A percentile compares a stretch with the other conserved stretches of the same genome.
Conservation (phyloP, 805 yeast species). For the Isabelozyma pseudorhagii region DNA sequence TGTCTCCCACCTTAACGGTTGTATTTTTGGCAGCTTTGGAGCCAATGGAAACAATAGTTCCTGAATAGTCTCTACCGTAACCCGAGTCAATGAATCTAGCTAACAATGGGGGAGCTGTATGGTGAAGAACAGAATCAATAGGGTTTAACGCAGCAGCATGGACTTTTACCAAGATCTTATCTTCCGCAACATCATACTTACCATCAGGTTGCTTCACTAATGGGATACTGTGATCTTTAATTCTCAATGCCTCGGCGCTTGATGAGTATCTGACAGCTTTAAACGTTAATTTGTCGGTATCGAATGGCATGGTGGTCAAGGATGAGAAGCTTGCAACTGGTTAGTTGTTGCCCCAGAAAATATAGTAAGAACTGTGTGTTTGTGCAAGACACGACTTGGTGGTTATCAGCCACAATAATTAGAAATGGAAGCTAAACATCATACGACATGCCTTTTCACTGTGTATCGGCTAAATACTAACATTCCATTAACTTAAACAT, state of each 20-base stretch:
- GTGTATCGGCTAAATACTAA: too few relatives aligned
- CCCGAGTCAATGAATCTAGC: constrained; percentile 14
- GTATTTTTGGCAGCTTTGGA: constrained; percentile 13
- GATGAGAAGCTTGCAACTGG: background rate
- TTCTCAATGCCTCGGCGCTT: constrained; percentile 9
- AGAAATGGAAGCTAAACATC: too few relatives aligned
- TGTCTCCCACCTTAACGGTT: constrained; percentile 24
- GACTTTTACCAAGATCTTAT: constrained; percentile 27
- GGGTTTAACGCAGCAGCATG: constrained; percentile 33
- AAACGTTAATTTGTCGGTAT: constrained; percentile 10
- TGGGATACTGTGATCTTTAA: constrained; percentile 6
- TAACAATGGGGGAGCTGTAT: constrained; percentile 8
- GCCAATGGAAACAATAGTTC: constrained; percentile 31
- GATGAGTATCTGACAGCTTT: constrained; percentile 19
- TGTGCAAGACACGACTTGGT: too few relatives aligned
- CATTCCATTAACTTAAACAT: too few relatives aligned
- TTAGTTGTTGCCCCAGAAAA: too few relatives aligned
- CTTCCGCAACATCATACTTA: constrained; percentile 8
- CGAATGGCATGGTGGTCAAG: constrained; percentile 7
- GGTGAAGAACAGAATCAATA: constrained; percentile 22
- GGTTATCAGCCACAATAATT: too few relatives aligned
- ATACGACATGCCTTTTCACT: too few relatives aligned
- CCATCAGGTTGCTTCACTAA: constrained; percentile 10
- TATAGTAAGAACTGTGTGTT: too few relatives aligned
- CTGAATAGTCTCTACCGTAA: constrained; percentile 31